A percentile compares a stretch with the other conserved stretches of the same genome.
phyloP scores from a whole-genome alignment of 306 rosid species.

The Malus domestica region DNA sequence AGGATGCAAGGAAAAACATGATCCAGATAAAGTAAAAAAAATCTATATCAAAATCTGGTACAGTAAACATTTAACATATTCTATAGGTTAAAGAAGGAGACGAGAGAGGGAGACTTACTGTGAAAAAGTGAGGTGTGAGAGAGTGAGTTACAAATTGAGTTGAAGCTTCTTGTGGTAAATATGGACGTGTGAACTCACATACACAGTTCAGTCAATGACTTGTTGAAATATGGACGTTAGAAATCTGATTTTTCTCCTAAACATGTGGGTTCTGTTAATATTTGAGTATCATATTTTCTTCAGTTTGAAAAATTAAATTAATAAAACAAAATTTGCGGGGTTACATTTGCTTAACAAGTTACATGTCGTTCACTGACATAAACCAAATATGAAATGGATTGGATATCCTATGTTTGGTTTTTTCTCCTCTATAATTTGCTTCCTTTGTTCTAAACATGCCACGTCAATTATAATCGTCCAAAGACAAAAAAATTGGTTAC shows the following conservation, averaged over 20 bases:
- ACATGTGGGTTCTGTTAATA: slow-evolving; percentile 4
- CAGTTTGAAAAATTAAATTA: background rate
- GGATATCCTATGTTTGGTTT: too few species aligned
- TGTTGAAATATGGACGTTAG: background rate
- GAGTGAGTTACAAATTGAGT: too few species aligned
- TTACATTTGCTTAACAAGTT: background rate
- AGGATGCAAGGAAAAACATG: too few species aligned
- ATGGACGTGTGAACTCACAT: background rate
- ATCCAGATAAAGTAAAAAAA: too few species aligned
- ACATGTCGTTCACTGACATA: too few species aligned
- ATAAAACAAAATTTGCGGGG: background rate
- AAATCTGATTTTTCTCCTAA: slow-evolving; percentile 2
- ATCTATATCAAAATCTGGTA: too few species aligned
- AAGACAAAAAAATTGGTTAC: too few species aligned
- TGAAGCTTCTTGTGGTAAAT: background rate
- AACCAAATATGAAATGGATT: too few species aligned
- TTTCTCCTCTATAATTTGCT: too few species aligned
- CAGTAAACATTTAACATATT: too few species aligned
- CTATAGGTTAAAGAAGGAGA: background rate
- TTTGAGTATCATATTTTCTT: background rate
- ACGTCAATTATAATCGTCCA: too few species aligned
- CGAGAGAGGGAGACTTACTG: background rate
- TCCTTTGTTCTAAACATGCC: too few species aligned
- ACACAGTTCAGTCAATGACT: background rate
- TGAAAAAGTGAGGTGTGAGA: background rate